Percentiles rank a stretch among this genome's conserved stretches.
Conservation (phyloP, 805 yeast genomes). For the Scheffersomyces lignosus region DNA sequence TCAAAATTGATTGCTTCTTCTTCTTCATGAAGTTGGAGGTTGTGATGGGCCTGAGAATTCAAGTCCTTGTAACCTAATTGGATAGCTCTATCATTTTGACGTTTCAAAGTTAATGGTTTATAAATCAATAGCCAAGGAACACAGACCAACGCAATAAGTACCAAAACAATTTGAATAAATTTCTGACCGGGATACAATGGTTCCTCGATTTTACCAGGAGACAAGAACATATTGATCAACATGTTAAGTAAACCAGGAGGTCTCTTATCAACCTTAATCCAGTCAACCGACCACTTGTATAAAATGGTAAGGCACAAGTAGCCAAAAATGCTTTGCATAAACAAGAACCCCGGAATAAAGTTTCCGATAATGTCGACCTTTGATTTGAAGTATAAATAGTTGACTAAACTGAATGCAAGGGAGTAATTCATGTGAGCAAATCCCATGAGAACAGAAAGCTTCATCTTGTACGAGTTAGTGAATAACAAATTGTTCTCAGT, state of each 20-base stretch:
- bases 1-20: slow-evolving; percentile 21
- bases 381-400: slow-evolving; percentile 67
- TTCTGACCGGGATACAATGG: slow-evolving; percentile 80
- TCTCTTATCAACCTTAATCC: slow-evolving; percentile 72
- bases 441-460: slow-evolving; percentile 91
- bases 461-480: slow-evolving; percentile 96
- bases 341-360: slow-evolving; percentile 89
- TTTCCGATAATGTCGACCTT: slow-evolving; percentile 85
- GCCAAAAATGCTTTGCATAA: slow-evolving; percentile 96
- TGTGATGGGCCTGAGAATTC: slow-evolving; percentile 28
- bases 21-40: slow-evolving; percentile 40
- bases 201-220: slow-evolving; percentile 88
- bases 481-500: slow-evolving; percentile 88
- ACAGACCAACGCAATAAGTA: slow-evolving; percentile 77
- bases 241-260: slow-evolving; percentile 94
- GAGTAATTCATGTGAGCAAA: slow-evolving; percentile 93
- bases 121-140: slow-evolving; percentile 88
- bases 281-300: slow-evolving; percentile 93
- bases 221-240: slow-evolving; percentile 91
- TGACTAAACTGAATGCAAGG: slow-evolving; percentile 78
- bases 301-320: slow-evolving; percentile 82
- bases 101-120: slow-evolving; percentile 76
- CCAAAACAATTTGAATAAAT: slow-evolving; percentile 66
- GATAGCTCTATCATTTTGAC: slow-evolving; percentile 51
- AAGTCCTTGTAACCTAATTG: slow-evolving; percentile 41